Percentiles rank a stretch among this genome's conserved stretches.
Evolutionary conservation across 768 basidiomycete species (phyloP).

Genomic region (Serendipita sp.): DNA sequence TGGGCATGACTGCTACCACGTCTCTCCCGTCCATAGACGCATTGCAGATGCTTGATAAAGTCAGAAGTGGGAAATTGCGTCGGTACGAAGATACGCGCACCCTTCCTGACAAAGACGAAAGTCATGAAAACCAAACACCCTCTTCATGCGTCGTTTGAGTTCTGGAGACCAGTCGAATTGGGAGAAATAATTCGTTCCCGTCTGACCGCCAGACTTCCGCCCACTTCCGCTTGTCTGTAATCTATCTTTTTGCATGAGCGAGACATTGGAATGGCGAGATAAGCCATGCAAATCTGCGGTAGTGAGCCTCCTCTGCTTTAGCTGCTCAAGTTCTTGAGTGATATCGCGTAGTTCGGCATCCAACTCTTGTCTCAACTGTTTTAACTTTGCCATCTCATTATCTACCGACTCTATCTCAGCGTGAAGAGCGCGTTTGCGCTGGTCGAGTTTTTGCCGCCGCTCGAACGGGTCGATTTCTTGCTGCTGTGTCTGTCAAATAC

Average conservation of each 20-base stretch:
- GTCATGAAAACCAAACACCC: constrained; percentile 47
- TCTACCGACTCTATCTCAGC: constrained; percentile 27
- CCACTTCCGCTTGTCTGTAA: not conserved
- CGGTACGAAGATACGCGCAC: constrained; percentile 25
- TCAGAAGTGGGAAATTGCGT: not conserved
- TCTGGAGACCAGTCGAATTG: constrained; percentile 49
- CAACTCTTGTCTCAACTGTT: constrained; percentile 19
- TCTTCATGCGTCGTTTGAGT: constrained; percentile 41
- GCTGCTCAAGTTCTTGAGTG: constrained; percentile 14
- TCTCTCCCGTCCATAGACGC: constrained; percentile 79
- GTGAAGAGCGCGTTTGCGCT: constrained; percentile 22
- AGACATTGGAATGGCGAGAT: not conserved
- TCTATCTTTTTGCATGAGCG: not conserved
- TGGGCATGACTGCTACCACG: constrained; percentile 79
- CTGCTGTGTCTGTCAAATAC: not conserved
- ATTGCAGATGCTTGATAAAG: constrained; percentile 57
- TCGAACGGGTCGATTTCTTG: not conserved
- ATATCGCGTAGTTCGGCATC: constrained; percentile 21
- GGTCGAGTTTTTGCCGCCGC: constrained; percentile 17
- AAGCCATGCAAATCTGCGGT: constrained; percentile 6
- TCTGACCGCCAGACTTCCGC: not conserved
- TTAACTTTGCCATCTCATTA: constrained; percentile 23
- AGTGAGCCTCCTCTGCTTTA: constrained; percentile 2
- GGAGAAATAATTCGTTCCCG: constrained; percentile 38
- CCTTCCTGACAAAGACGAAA: constrained; percentile 80